Percentiles rank a stretch among this genome's conserved stretches.
phyloP scores from a whole-genome alignment of 139 green algal genomes.

The Dunaliella primolecta region DNA sequence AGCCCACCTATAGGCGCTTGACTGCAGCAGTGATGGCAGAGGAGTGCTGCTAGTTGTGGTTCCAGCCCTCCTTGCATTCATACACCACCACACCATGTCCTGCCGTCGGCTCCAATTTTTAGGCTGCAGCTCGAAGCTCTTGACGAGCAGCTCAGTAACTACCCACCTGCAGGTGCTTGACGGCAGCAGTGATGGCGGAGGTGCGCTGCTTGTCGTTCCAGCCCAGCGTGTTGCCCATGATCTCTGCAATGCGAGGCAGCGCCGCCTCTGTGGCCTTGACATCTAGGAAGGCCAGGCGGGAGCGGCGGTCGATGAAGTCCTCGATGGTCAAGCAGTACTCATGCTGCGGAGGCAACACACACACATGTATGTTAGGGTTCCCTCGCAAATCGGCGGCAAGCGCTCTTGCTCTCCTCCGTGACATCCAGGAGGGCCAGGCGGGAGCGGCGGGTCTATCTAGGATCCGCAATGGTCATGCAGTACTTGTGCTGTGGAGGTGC shows the following conservation, averaged over 20 bases:
- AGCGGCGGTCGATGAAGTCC: constrained; percentile 91
- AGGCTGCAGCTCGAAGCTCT: too few species aligned
- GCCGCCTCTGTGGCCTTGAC: constrained; percentile 65
- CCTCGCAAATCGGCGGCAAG: too few species aligned
- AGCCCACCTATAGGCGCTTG: too few species aligned
- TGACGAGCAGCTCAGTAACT: too few species aligned
- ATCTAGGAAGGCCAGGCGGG: constrained; percentile 94
- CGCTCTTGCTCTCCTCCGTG: too few species aligned
- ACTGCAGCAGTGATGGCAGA: too few species aligned
- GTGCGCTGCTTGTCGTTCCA: neutral
- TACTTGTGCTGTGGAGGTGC: constrained; percentile 82
- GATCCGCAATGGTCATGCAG: constrained; percentile 86
- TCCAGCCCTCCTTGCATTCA: too few species aligned
- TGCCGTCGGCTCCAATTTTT: too few species aligned
- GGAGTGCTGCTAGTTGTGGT: too few species aligned
- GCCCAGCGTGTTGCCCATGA: constrained; percentile 49
- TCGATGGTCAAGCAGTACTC: constrained; percentile 88
- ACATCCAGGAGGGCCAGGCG: constrained; percentile 94
- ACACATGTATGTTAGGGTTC: constrained; percentile 42
- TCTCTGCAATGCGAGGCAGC: constrained; percentile 70
- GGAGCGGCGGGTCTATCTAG: constrained; percentile 87
- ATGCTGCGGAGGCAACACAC: constrained; percentile 44
- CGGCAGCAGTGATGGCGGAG: neutral
- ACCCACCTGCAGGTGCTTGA: neutral
- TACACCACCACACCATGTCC: too few species aligned